Conservation (phyloP, 2,329 filamentous ascomycete species). For the Lecanicillium sp. region DNA sequence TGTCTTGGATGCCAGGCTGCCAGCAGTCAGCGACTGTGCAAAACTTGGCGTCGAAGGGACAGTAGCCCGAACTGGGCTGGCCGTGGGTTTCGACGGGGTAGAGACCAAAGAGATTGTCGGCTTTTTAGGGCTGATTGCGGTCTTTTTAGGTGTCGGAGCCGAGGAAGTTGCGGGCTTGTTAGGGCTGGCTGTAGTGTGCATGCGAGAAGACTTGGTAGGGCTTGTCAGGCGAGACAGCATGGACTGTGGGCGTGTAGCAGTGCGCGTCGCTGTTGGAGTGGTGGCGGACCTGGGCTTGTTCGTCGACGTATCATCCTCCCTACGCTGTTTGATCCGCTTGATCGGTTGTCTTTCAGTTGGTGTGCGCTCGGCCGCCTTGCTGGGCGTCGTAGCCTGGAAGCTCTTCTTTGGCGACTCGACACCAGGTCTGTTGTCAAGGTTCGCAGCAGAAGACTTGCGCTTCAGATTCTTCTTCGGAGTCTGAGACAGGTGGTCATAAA, state of each 20-base stretch:
- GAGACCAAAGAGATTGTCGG: not conserved
- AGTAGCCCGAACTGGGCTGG: not conserved
- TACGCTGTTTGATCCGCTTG: conserved; percentile 66
- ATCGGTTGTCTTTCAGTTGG: conserved; percentile 34
- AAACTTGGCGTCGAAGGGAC: conserved; percentile 20
- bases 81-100: conserved; percentile 8
- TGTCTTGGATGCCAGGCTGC: conserved; percentile 31
- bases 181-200: conserved; percentile 43
- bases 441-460: conserved; percentile 27
- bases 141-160: conserved; percentile 44
- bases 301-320: conserved; percentile 62
- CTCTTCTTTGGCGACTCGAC: conserved; percentile 23
- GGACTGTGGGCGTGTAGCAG: conserved; percentile 36
- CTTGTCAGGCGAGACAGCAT: conserved; percentile 59
- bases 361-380: conserved; percentile 17
- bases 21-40: conserved; percentile 49
- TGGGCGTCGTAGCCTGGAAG: conserved; percentile 17
- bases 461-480: conserved; percentile 30
- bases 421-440: conserved; percentile 23
- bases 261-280: conserved; percentile 15
- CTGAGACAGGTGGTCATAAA: conserved; percentile 18
- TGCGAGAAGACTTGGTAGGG: conserved; percentile 65
- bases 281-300: conserved; percentile 2
- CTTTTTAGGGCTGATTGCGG: conserved; percentile 17
- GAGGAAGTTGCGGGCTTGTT: conserved; percentile 25